phyloP scores from a whole-genome alignment of 768 basidiomycete species.

The Calocybe cyanea region DNA sequence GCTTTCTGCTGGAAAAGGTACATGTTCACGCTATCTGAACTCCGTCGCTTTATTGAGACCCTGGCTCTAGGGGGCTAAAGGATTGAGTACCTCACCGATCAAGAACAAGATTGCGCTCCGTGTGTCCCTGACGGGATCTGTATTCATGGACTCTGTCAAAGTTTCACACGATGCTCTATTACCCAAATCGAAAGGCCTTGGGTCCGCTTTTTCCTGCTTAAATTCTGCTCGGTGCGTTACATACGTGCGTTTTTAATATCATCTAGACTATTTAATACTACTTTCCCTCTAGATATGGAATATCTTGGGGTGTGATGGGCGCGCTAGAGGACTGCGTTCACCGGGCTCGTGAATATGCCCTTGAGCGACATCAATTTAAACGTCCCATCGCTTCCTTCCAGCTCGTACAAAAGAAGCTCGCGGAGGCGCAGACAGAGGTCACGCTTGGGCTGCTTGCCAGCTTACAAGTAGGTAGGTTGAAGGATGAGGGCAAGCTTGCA shows the following conservation, averaged over 20 bases:
- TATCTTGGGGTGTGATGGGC: conserved; percentile 95
- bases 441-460: conserved; percentile 74
- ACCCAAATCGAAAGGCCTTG: conserved; percentile 72
- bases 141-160: conserved; percentile 90
- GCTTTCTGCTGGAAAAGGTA: conserved; percentile 90
- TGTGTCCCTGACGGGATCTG: conserved; percentile 77
- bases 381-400: conserved; percentile 93
- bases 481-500: conserved; percentile 67
- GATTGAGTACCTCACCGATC: conserved; percentile 81
- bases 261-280: background rate
- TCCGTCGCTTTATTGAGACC: background rate
- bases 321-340: conserved; percentile 88
- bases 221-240: conserved; percentile 81
- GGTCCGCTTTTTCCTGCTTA: conserved; percentile 87
- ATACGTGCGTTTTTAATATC: background rate
- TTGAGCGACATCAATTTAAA: conserved; percentile 88
- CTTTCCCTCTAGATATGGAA: conserved; percentile 81
- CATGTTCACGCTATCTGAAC: conserved; percentile 7
- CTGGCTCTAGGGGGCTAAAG: conserved; percentile 63
- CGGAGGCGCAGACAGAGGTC: conserved; percentile 86
- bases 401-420: conserved; percentile 96
- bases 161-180: conserved; percentile 73
- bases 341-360: conserved; percentile 75
- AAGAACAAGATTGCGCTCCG: conserved; percentile 93
- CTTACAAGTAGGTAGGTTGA: conserved; percentile 80